phyloP scores from a whole-genome alignment of 208 protist species.

The Crithidia thermophila region DNA sequence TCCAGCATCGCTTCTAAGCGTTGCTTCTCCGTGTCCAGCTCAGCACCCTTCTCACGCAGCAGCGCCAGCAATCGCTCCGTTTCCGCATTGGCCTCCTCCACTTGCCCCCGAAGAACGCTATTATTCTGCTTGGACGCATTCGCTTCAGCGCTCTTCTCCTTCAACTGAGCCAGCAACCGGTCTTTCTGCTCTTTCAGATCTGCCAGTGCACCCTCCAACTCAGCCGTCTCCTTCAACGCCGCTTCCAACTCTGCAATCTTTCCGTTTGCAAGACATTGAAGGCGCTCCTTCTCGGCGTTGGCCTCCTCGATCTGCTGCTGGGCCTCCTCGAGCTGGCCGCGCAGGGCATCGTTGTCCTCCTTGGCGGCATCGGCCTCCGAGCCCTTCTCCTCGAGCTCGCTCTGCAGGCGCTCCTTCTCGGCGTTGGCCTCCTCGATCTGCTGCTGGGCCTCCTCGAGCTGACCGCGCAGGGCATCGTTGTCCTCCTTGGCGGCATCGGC shows the following conservation, averaged over 20 bases:
- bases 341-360: slow-evolving; percentile 5
- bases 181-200: background rate
- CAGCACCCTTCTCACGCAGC: background rate
- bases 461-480: background rate
- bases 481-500: background rate
- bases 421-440: slow-evolving; percentile 7
- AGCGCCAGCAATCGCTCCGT: background rate
- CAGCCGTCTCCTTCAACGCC: slow-evolving; percentile 3
- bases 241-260: slow-evolving; percentile 13
- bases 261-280: slow-evolving; percentile 25
- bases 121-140: background rate
- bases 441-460: background rate
- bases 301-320: background rate
- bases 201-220: no score
- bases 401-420: slow-evolving; percentile 34
- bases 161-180: background rate
- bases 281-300: slow-evolving; percentile 28
- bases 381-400: slow-evolving; percentile 21
- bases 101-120: background rate
- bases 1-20: background rate
- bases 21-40: background rate
- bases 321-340: slow-evolving; percentile 9
- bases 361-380: slow-evolving; percentile 12
- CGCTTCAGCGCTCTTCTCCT: slow-evolving; percentile 1
- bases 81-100: background rate